Percentiles rank a stretch among this genome's conserved stretches.
Evolutionary conservation across 331 rosid species (phyloP).

Genomic region (Quercus tomentella): DNA sequence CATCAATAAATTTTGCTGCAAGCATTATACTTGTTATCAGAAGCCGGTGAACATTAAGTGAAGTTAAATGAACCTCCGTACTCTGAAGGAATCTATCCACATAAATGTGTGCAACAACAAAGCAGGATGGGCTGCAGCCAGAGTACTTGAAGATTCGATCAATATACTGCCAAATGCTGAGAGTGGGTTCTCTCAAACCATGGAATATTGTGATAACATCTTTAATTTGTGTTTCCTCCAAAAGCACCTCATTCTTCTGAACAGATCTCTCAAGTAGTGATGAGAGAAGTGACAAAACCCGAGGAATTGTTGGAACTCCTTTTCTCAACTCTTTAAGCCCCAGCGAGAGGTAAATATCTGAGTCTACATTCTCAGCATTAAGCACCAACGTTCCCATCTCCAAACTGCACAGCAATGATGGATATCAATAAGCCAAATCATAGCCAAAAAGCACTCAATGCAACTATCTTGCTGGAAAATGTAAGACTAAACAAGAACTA

Average conservation of each 20-base stretch:
- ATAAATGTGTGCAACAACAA: constrained; percentile 69
- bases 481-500: background rate
- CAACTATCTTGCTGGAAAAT: background rate
- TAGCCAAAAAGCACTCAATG: background rate
- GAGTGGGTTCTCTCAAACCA: constrained; percentile 73
- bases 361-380: constrained; percentile 41
- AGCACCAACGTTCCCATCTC: constrained; percentile 64
- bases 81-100: constrained; percentile 66
- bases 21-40: constrained; percentile 89
- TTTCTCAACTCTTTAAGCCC: constrained; percentile 63
- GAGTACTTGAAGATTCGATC: constrained; percentile 92
- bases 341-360: constrained; percentile 56
- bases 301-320: constrained; percentile 53
- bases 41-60: constrained; percentile 86
- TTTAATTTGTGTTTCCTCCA: constrained; percentile 44
- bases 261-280: constrained; percentile 76
- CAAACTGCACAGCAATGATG: constrained; percentile 39
- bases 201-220: constrained; percentile 68
- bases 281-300: constrained; percentile 78
- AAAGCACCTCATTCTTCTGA: constrained; percentile 54
- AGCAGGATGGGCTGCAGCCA: constrained; percentile 95
- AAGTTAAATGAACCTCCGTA: constrained; percentile 59
- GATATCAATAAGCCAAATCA: constrained; percentile 4
- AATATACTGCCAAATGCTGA: constrained; percentile 67
- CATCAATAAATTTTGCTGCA: constrained; percentile 90